Evolutionary conservation across 2,329 filamentous ascomycete species (phyloP), one percentile per base, ranked within the genome.

Genomic region (Coniella vitis): DNA sequence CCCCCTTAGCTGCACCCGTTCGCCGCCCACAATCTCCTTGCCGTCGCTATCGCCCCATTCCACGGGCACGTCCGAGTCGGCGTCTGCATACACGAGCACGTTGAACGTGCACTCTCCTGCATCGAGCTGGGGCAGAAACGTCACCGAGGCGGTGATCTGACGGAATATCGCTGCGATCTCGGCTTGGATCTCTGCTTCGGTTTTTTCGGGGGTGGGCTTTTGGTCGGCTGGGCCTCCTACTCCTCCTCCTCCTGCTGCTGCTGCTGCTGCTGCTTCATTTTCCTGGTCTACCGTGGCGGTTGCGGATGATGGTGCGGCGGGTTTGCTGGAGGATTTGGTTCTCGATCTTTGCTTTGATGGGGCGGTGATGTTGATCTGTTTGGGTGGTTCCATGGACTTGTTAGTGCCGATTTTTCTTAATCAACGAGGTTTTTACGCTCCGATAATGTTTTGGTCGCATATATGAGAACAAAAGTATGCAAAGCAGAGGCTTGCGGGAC

Each of bases 11-110:
- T 96, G 90, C 25, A 98, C 93, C 63, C 93, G 90, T 73, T 98
- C 93, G 37, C 88, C 91, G 60, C 93, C 87, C 63, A 84, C 75
- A 56, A 98, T 96, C 73, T 98, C 93, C 72, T 95, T 96, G 47
- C 91, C 90, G 67, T 97, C 93, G 38, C 89, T 95, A 70, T 98
- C 93, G 40, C 93, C 93, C 93, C 93, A 98, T 67, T 98, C 93
- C 51, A 98, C 84, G 4, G 93, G 93, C 13, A 98, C 93, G 41
- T 97, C 91, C 51, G 87, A 93, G 68, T 97, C 90, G 16, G 90
- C 90, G 64, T 98, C 91, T 45, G 93, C 93, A 64, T 98, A 98
- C 3, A 98, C 93, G 36, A 98, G 78, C 41, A 98, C 91, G 63
- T 98, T 98, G 75, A 98, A 98, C 10, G 93, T 97, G 74, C 91